These are phyloP conservation scores for Pecoramyces ruminantium DNA, from an alignment of 192 early-diverging fungal species.

Conservation along the genomic window DNA sequence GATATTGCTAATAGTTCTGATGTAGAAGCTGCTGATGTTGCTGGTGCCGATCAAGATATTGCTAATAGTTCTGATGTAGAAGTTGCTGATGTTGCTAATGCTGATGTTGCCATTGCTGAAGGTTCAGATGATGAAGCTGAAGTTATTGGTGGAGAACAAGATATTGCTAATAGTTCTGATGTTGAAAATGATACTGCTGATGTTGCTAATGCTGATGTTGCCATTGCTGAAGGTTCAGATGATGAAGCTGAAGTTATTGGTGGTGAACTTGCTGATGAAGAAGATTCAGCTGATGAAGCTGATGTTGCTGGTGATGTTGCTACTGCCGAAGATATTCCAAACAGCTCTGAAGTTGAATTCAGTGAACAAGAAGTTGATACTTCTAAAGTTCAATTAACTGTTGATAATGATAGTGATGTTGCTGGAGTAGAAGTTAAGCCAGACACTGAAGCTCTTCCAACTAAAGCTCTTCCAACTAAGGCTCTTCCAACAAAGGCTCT, in stretches of 20 bases:
- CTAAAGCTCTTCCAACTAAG: too few relatives aligned
- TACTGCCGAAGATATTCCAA: too few relatives aligned
- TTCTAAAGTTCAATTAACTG: background rate
- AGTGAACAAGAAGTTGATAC: too few relatives aligned
- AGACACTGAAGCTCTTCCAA: background rate
- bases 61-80: too few relatives aligned
- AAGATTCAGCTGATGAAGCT: background rate
- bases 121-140: too few relatives aligned
- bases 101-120: too few relatives aligned
- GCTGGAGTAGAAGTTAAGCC: background rate
- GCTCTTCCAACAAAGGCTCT: background rate
- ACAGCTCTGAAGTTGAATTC: too few relatives aligned
- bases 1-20: too few relatives aligned
- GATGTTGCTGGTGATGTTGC: background rate
- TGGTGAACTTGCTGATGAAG: background rate
- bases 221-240: background rate
- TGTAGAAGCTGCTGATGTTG: too few relatives aligned
- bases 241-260: background rate
- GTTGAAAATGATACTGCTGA: background rate
- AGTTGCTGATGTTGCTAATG: too few relatives aligned
- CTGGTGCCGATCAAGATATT: too few relatives aligned
- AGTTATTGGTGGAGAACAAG: too few relatives aligned
- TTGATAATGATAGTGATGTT: background rate
- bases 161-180: background rate
- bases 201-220: background rate